Evolutionary conservation across 192 early-diverging fungal genomes (phyloP).

Genomic region (Podila clonocystis): DNA sequence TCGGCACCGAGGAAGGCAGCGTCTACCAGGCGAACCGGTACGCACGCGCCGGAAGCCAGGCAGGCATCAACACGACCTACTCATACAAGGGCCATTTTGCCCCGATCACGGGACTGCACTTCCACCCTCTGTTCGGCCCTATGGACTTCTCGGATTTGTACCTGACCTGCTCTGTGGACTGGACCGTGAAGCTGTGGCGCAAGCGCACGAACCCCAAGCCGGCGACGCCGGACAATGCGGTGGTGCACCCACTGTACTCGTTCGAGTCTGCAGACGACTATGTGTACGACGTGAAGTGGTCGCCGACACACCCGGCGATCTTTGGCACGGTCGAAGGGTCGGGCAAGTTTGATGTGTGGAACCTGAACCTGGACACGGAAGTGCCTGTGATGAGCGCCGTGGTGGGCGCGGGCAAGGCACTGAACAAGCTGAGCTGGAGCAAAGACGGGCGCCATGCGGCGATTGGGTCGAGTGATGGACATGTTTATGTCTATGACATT

Average conservation of each 20-base stretch:
- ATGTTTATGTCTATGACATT: slow-evolving; percentile 90
- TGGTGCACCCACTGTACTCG: slow-evolving; percentile 77
- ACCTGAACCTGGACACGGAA: slow-evolving; percentile 91
- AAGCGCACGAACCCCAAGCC: slow-evolving; percentile 65
- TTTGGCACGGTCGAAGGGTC: slow-evolving; percentile 94
- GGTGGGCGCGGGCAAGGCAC: slow-evolving; percentile 72
- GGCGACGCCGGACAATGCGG: slow-evolving; percentile 57
- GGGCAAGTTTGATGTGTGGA: slow-evolving; percentile 92
- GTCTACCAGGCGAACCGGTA: slow-evolving; percentile 96
- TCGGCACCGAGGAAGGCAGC: slow-evolving; percentile 96
- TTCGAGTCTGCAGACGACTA: slow-evolving; percentile 97
- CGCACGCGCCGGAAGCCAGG: slow-evolving; percentile 96
- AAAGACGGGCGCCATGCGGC: slow-evolving; percentile 85
- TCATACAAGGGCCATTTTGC: slow-evolving; percentile 90
- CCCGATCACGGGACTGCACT: slow-evolving; percentile 87
- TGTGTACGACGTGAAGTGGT: slow-evolving; percentile 98
- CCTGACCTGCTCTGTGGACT: slow-evolving; percentile 92
- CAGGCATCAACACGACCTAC: slow-evolving; percentile 91
- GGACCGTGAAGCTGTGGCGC: slow-evolving; percentile 98
- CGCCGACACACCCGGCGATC: slow-evolving; percentile 92
- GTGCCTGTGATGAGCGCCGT: slow-evolving; percentile 67
- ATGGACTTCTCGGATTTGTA: slow-evolving; percentile 92
- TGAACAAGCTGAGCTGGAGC: slow-evolving; percentile 97
- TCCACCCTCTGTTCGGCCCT: slow-evolving; percentile 87
- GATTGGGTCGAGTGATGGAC: slow-evolving; percentile 86